phyloP scores from a whole-genome alignment of 495 filamentous ascomycete genomes.

The Immersiella caudata region DNA sequence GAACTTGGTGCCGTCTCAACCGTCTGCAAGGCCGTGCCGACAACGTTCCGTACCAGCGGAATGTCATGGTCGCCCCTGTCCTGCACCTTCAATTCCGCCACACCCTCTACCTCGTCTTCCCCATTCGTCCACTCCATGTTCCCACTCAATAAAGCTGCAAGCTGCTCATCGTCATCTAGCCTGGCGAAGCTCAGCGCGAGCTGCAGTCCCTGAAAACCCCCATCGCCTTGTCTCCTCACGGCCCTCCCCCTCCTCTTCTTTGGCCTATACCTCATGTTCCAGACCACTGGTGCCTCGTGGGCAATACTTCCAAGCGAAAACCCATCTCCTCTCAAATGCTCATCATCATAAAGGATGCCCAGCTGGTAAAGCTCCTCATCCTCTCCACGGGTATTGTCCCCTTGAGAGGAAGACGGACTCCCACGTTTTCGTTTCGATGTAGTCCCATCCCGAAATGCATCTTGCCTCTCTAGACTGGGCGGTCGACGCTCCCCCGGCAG shows the following conservation, averaged over 20 bases:
- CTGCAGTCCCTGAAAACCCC: conserved; percentile 14
- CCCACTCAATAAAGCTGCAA: conserved; percentile 27
- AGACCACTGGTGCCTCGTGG: conserved; percentile 34
- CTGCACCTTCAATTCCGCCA: background rate
- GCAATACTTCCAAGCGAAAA: conserved; percentile 42
- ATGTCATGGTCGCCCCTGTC: background rate
- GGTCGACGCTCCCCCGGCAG: conserved; percentile 37
- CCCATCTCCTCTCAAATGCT: conserved; percentile 36
- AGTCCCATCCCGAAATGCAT: conserved; percentile 44
- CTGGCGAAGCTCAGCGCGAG: conserved; percentile 34
- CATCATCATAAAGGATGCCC: conserved; percentile 46
- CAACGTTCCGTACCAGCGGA: background rate
- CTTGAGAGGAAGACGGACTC: background rate
- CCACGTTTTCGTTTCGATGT: conserved; percentile 3
- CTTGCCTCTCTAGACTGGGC: conserved; percentile 46
- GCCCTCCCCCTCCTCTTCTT: conserved; percentile 32
- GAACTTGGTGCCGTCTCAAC: too few species aligned
- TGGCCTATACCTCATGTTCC: conserved; percentile 27
- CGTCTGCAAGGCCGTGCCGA: too few species aligned
- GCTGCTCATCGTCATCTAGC: conserved; percentile 34
- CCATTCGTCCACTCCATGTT: background rate
- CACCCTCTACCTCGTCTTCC: background rate
- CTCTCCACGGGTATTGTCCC: background rate
- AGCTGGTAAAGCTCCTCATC: conserved; percentile 42
- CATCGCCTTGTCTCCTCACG: conserved; percentile 24